phyloP scores from a whole-genome alignment of 345 rosid species.

The Citrus australasica region DNA sequence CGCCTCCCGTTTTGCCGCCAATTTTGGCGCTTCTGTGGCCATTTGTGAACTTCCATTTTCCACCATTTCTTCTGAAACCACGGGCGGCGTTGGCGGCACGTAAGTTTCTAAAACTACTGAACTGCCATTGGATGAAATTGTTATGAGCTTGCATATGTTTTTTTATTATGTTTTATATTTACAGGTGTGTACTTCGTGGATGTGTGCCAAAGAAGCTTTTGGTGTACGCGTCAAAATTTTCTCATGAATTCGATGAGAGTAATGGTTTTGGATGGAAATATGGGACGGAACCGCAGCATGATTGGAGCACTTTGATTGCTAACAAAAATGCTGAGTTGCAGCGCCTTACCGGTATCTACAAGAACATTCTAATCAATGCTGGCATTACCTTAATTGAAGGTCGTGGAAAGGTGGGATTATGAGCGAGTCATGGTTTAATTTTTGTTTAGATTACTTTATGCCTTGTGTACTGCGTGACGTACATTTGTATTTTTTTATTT shows the following conservation, averaged over 20 bases:
- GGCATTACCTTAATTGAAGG: conserved; percentile 80
- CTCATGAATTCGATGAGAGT: conserved; percentile 94
- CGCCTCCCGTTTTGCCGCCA: conserved; percentile 86
- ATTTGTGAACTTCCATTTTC: conserved; percentile 95
- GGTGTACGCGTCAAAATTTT: conserved; percentile 80
- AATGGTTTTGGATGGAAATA: conserved; percentile 88
- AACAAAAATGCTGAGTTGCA: conserved; percentile 93
- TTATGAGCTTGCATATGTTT: background rate
- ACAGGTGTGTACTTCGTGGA: conserved; percentile 92
- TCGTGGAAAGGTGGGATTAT: conserved; percentile 75
- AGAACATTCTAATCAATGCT: conserved; percentile 65
- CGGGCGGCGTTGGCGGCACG: conserved; percentile 99
- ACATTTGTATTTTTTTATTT: background rate
- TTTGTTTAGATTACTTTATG: background rate
- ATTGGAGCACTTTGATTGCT: conserved; percentile 89
- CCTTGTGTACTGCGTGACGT: background rate
- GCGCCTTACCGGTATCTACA: conserved; percentile 85
- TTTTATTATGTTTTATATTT: background rate
- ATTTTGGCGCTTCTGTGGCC: conserved; percentile 86
- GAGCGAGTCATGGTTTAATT: background rate
- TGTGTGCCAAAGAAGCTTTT: conserved; percentile 96
- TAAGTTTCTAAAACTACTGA: conserved; percentile 29
- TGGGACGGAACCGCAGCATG: conserved; percentile 75
- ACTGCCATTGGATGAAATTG: background rate
- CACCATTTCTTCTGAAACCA: conserved; percentile 80